Percentiles rank a stretch among this genome's conserved stretches.
Evolutionary conservation across 768 basidiomycete genomes (phyloP).

Genomic region (Serendipita sp.): DNA sequence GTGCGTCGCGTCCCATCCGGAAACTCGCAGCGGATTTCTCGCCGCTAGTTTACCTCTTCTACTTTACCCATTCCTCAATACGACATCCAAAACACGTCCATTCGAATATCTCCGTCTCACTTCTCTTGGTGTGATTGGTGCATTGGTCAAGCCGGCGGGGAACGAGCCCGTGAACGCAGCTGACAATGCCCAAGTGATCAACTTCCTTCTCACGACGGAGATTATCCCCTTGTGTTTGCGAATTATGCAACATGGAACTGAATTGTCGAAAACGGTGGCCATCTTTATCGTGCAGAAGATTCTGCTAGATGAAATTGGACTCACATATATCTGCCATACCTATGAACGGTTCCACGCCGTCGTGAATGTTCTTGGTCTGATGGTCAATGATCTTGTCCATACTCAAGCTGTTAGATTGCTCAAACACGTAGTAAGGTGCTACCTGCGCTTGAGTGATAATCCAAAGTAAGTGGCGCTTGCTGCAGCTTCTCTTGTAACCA

Average conservation of each 20-base stretch:
- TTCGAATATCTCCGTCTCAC: constrained; percentile 99
- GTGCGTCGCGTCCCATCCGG: constrained; percentile 94
- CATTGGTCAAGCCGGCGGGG: constrained; percentile 58
- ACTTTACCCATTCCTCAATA: constrained; percentile 96
- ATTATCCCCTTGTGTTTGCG: constrained; percentile 98
- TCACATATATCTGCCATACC: constrained; percentile 99
- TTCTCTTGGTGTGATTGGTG: constrained; percentile 97
- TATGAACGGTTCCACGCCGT: constrained; percentile 99
- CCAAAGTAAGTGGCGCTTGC: constrained; percentile 42
- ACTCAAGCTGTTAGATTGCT: constrained; percentile 90
- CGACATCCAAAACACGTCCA: constrained; percentile 96
- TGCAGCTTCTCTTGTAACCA: neutral
- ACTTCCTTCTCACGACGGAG: constrained; percentile 96
- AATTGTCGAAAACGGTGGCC: constrained; percentile 95
- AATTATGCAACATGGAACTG: constrained; percentile 99
- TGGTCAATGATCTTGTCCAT: constrained; percentile 96
- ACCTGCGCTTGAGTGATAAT: constrained; percentile 90
- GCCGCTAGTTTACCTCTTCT: constrained; percentile 87
- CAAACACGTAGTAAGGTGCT: constrained; percentile 97
- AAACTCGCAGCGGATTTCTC: constrained; percentile 87
- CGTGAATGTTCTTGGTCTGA: constrained; percentile 93
- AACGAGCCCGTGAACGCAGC: neutral
- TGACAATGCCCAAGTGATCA: constrained; percentile 96
- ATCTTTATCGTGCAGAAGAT: constrained; percentile 98
- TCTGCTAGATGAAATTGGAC: constrained; percentile 88